Conservation (phyloP, 164 flowering plant genomes). For the Aristolochia californica region DNA sequence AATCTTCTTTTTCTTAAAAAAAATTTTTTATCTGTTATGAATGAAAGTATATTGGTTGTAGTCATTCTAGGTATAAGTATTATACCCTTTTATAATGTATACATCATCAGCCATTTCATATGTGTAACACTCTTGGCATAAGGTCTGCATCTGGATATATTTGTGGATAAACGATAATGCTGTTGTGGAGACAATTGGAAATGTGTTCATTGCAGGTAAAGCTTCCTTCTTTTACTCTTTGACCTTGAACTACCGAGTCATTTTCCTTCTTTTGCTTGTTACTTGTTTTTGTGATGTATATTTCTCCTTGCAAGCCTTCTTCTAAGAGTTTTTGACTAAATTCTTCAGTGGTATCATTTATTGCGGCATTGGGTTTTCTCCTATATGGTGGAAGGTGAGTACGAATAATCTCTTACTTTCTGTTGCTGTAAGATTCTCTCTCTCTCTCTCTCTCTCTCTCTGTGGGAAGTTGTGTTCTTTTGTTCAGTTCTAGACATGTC, state of each 20-base stretch:
- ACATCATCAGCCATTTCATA: neutral
- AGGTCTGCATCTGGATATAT: slow-evolving; percentile 84
- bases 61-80: neutral
- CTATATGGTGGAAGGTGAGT: slow-evolving; percentile 86
- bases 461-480: too few relatives aligned
- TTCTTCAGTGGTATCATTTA: slow-evolving; percentile 61
- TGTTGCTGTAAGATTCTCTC: too few relatives aligned
- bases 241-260: too few relatives aligned
- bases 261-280: neutral
- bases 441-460: too few relatives aligned
- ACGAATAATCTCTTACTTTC: too few relatives aligned
- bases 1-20: too few relatives aligned
- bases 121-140: slow-evolving; percentile 7
- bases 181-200: slow-evolving; percentile 53
- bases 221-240: slow-evolving; percentile 1
- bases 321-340: neutral
- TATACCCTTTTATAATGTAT: neutral
- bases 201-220: slow-evolving; percentile 84
- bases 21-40: too few relatives aligned
- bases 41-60: too few relatives aligned
- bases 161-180: slow-evolving; percentile 74
- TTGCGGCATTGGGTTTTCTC: slow-evolving; percentile 79
- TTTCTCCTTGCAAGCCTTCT: neutral
- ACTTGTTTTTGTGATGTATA: neutral
- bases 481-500: too few relatives aligned